phyloP scores from a whole-genome alignment of 1,284 basidiomycete species.

The Ceratorhiza oryzae-sativae region DNA sequence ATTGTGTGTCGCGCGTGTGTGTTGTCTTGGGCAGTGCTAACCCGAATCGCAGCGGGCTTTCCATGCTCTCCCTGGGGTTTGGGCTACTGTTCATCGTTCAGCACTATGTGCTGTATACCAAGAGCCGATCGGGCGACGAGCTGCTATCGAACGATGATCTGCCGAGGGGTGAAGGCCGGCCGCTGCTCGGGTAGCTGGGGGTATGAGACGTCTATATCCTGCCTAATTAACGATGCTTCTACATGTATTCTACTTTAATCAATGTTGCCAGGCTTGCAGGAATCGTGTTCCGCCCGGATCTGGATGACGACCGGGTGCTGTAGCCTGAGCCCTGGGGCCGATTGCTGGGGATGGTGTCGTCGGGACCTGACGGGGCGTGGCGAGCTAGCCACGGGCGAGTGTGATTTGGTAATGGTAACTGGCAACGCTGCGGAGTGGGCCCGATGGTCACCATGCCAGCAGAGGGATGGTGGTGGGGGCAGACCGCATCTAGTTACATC shows the following conservation, averaged over 20 bases:
- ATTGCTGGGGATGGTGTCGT: constrained; percentile 20
- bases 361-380: constrained; percentile 34
- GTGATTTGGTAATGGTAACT: constrained; percentile 30
- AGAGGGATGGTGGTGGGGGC: constrained; percentile 1
- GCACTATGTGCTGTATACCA: constrained; percentile 51
- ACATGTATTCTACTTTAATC: background rate
- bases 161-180: constrained; percentile 13
- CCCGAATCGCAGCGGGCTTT: constrained; percentile 48
- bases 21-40: background rate
- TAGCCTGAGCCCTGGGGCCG: background rate
- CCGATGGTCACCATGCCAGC: constrained; percentile 38
- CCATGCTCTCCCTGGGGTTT: constrained; percentile 51
- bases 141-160: background rate
- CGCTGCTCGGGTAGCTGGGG: constrained; percentile 9
- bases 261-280: background rate
- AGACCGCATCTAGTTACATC: constrained; percentile 34
- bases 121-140: constrained; percentile 1
- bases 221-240: background rate
- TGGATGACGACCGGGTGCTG: constrained; percentile 2
- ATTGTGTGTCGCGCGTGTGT: constrained; percentile 43
- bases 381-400: background rate
- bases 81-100: constrained; percentile 51
- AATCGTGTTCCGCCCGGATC: background rate
- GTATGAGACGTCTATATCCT: background rate
- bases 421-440: constrained; percentile 33